Base-by-base conservation (phyloP, 805 yeast genomes). In the Lachancea cidri region DNA sequence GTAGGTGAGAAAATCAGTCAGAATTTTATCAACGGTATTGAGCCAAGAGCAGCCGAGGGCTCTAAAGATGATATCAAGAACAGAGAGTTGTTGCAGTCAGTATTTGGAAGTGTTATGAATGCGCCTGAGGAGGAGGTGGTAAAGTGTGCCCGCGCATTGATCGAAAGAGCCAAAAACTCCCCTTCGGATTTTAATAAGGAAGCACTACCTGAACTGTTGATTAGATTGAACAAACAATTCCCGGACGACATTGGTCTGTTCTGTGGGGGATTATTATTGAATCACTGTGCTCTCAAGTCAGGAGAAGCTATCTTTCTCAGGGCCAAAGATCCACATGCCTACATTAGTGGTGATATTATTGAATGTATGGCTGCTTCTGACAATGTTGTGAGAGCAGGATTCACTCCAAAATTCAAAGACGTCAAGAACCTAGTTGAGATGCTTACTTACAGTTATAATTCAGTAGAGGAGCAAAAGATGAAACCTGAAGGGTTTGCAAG, bases 321-420 rank as follows among this genome's bases (percentile, higher is more conserved):
- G 60, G 98, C 98, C 33, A 86, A 87, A 67, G 97, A 89, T 65
- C 98, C 98, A 18, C 99, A 93, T 66, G 98, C 98, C 25, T 93
- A 93, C 67, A 91, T 93, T 47, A 75, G 83, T 41, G 99, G 99
- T 51, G 98, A 93, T 65, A 93, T 93, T 53, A 89, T 93, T 58
- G 99, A 93, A 71, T 93, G 98, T 72, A 93, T 93, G 99, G 98
- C 98, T 33, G 97, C 98, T 6, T 83, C 94, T 31, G 99, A 93
- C 65, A 93, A 93, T 57, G 99, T 93, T 43, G 97, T 93, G 37
- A 79, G 99, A 65, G 95, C 97, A 3, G 99, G 98, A 11, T 93
- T 93, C 73, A 93, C 99, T n/a, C 98, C 99, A 47, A 93, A 93
- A 66, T 93, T 91, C 72, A 93, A 91, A 68, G 99, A 93, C 65